Base-by-base conservation (phyloP, 1,284 basidiomycete species). In the Vanrija humicola region DNA sequence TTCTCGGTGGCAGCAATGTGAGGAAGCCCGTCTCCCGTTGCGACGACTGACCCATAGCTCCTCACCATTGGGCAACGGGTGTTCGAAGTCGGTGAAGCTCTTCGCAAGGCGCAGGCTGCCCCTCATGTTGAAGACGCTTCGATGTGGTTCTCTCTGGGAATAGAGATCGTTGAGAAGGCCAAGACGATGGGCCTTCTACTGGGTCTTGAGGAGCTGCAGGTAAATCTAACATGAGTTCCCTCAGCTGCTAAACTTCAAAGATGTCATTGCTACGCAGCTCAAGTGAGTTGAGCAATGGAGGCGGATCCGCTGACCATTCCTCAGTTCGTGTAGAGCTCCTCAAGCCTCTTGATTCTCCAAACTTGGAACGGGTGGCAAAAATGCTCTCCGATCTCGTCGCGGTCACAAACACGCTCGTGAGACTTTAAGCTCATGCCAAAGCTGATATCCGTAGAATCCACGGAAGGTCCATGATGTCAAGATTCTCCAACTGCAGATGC, bases 251-350 rank as follows among this genome's bases (percentile, higher is more conserved):
- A 42, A 19, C 26, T 14, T 16, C 6, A 12, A n/a, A 39, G 21
- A 49, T 21, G 16, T 25, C 12, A 42, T 29, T 19, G 39, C 48
- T 54, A 18, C 46, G 46, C 28, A 34, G 34, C 15, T 10, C 40
- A 5, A 42, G 40, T 19, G 6, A 14, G 40, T 34, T 15, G 7
- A 5, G 34, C n/a, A n/a, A n/a, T n/a, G 12, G 3, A 10, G 19
- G 15, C 6, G 7, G 28, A 28, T 7, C 10, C 10, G n/a, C 28
- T 28, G n/a, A 42, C n/a, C n/a, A 42, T 6, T n/a, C 5, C 12
- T 23, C 49, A 58, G 56, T 38, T 14, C 48, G 56, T 2, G 49
- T 46, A 0, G 56, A 58, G 42, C 40, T 52, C 21, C 55, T 6
- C 25, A 29, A 15, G 19, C 6, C 42, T 1, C 44, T 38, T 6